Conservation (phyloP, 768 basidiomycete species). For the Leccinum uliginosum region DNA sequence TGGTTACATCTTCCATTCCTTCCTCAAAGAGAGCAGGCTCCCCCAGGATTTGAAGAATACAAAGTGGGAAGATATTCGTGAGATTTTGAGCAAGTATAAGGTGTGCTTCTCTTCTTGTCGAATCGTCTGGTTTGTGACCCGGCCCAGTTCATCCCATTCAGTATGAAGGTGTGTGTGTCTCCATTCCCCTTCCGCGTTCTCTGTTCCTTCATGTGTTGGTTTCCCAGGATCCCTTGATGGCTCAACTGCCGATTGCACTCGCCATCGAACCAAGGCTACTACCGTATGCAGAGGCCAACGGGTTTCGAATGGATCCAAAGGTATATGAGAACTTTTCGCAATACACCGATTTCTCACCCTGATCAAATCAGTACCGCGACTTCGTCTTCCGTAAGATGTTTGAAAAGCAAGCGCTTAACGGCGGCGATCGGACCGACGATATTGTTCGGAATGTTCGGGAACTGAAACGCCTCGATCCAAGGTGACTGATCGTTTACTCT, state of each 20-base stretch:
- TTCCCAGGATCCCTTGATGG: constrained; percentile 69
- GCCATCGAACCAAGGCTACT: constrained; percentile 74
- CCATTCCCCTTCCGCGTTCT: background rate
- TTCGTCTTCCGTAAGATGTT: constrained; percentile 89
- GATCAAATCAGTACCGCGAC: constrained; percentile 58
- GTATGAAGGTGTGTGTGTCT: constrained; percentile 47
- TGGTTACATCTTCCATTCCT: constrained; percentile 56
- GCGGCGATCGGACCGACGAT: constrained; percentile 54
- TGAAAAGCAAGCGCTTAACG: constrained; percentile 47
- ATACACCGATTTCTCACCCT: constrained; percentile 10
- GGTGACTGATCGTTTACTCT: constrained; percentile 38
- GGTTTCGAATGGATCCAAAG: constrained; percentile 76
- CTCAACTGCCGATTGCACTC: constrained; percentile 69
- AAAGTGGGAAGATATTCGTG: constrained; percentile 60
- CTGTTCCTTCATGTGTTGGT: constrained; percentile 3
- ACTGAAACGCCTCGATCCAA: constrained; percentile 62
- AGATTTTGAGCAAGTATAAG: constrained; percentile 66
- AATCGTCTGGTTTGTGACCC: constrained; percentile 12
- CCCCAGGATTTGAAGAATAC: constrained; percentile 55
- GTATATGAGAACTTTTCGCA: constrained; percentile 31
- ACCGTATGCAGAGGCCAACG: constrained; percentile 67
- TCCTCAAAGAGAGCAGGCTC: constrained; percentile 66
- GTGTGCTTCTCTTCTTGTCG: constrained; percentile 31
- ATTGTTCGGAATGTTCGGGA: constrained; percentile 69
- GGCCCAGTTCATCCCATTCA: constrained; percentile 73